These are phyloP conservation scores for Sinapis alba DNA, from an alignment of 441 rosid genomes.

Conservation along the genomic window DNA sequence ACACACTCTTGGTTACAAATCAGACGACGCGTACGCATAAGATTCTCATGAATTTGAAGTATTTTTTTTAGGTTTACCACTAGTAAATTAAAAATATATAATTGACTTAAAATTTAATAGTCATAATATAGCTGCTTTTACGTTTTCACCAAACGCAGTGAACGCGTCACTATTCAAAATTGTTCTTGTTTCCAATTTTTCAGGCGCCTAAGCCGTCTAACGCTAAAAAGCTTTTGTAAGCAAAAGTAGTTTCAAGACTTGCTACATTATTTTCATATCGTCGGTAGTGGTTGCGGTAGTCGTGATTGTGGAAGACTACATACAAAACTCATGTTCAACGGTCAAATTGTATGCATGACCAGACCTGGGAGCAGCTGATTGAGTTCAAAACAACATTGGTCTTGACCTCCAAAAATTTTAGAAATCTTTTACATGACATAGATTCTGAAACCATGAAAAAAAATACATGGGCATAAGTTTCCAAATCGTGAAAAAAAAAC, in stretches of 20 bases:
- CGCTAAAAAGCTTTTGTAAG: background rate
- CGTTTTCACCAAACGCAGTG: constrained; percentile 1
- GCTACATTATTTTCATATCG: background rate
- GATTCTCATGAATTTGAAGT: constrained; percentile 11
- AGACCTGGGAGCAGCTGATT: no score
- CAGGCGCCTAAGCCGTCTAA: background rate
- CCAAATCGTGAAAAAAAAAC: no score
- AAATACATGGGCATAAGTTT: no score
- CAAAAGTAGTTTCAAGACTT: background rate
- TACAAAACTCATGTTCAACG: background rate
- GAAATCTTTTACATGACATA: no score
- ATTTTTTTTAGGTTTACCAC: background rate
- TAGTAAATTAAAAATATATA: background rate
- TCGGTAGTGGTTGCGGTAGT: background rate
- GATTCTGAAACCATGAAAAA: no score
- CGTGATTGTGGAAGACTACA: background rate
- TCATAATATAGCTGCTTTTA: background rate
- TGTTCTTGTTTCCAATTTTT: background rate
- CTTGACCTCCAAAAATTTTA: no score
- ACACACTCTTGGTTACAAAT: constrained; percentile 6
- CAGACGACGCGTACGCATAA: constrained; percentile 15
- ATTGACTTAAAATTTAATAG: background rate
- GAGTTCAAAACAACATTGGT: no score
- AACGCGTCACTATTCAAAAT: background rate
- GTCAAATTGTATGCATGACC: background rate